Base-by-base conservation (phyloP, 495 filamentous ascomycete genomes). In the Cryomyces antarcticus region DNA sequence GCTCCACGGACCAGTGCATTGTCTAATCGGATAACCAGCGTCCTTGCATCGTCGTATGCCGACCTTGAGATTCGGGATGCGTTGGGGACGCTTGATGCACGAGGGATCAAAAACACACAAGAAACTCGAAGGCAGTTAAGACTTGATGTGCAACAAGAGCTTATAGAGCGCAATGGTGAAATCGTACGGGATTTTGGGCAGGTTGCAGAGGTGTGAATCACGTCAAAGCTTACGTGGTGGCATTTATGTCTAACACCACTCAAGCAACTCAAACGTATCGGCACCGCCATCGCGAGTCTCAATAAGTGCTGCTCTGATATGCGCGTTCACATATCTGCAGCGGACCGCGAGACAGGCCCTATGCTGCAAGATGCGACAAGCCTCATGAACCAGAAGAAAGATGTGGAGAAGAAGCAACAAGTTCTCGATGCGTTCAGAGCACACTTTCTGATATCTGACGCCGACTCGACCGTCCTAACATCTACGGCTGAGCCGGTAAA, bases 51-150 rank as follows among this genome's bases (percentile, higher is more conserved):
- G 4, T 94, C 88, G 0, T 96, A 94, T 60, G 78, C 82, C 30
- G 89, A 96, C 58, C 71, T 80, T 3, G 88, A 95, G 46, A 93
- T 95, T 46, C 74, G 85, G 42, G 81, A 93, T 64, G 79, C 85
- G 31, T 67, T 99, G 30, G 65, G 69, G 41, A 73, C 82, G 0
- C 64, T 96, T 10, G 87, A 93, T 57, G 63, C 73, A 30, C 66
- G 77, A 24, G 72, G 71, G 1, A 57, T 84, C 10, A 64, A 72
- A 35, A 95, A 95, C 53, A 85, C 72, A 6, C 65, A 79, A 6
- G 82, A 92, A 47, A 79, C 79, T 13, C 69, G 89, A 7, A 73
- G 89, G 30, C 77, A 80, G 49, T 60, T 96, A 9, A 72, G 85
- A 30, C 61, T 93, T 1, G 80, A 93, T 59, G 69, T 92, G 2